Evolutionary conservation across 441 rosid genomes (phyloP).

Genomic region (Omphalea diandra): DNA sequence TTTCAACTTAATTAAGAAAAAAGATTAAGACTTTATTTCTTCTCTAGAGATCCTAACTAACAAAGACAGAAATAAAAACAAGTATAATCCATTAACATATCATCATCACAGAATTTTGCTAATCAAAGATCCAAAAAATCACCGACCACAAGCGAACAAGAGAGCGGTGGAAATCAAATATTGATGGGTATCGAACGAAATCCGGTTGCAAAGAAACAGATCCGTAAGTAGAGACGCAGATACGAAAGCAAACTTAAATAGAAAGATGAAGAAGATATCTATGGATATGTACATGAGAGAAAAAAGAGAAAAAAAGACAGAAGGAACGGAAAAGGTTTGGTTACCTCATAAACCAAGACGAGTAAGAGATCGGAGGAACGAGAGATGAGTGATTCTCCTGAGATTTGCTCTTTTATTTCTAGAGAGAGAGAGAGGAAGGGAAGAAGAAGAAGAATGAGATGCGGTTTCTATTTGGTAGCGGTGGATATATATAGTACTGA

Average conservation of each 20-base stretch:
- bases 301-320: not conserved
- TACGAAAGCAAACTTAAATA: too few species aligned
- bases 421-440: not conserved
- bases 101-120: not conserved
- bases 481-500: too few species aligned
- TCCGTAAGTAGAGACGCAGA: not conserved
- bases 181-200: not conserved
- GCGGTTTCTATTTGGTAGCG: too few species aligned
- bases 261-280: not conserved
- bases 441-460: too few species aligned
- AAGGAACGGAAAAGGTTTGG: not conserved
- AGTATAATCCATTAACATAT: not conserved
- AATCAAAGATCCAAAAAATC: not conserved
- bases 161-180: not conserved
- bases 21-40: too few species aligned
- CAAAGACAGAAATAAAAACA: not conserved
- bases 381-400: slow-evolving; percentile 32
- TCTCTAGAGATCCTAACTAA: not conserved
- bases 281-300: not conserved
- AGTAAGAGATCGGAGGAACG: slow-evolving; percentile 37
- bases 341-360: slow-evolving; percentile 89
- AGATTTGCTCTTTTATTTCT: not conserved
- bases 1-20: not conserved
- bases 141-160: not conserved
- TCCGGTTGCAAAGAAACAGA: not conserved